Evolutionary conservation across 768 basidiomycete species (phyloP), one percentile per base, ranked within the genome.

Genomic region (Daedalea quercina): DNA sequence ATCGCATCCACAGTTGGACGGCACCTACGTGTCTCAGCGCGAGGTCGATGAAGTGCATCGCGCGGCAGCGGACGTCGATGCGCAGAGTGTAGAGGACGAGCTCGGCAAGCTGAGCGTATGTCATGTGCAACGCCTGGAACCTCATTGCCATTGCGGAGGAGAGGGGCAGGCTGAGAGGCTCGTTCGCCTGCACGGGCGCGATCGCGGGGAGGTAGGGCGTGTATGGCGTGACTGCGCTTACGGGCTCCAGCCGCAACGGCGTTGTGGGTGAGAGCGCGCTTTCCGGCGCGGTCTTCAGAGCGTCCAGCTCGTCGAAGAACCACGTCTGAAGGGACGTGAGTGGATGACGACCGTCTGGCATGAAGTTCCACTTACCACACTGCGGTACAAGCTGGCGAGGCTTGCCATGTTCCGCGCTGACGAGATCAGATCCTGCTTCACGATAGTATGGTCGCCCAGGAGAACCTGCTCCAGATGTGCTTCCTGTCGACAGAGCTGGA

Each of bases 101-200:
- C 61, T 88, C 84, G 9, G 90, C 85, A 7, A 98, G 76, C 59
- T 95, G 93, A 35, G 88, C 85, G 61, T 93, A 97, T 1, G 94
- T 95, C 70, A 87, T 84, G 40, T 94, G 73, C 43, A 98, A 74
- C 0, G 93, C 90, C 65, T 94, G 87, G 69, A 93, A 96, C 26
- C 93, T 92, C 94, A 94, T 65, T 15, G 85, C 76, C 94, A 95
- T 97, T 55, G 94, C 94, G 42, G 73, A 75, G 1, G 93, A 94
- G 28, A 97, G 73, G 3, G 92, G 89, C 3, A 97, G 73, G 52
- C 72, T 75, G 25, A 93, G 70, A 20, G 75, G 73, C 17, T 82
- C 80, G 25, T 74, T 66, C 9, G 73, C 59, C 17, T 68, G 56
- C 11, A 66, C 54, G 0, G 73, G 68, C 0, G 71, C 65, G 22